Evolutionary conservation across 257 asterid genomes (phyloP), one percentile per base, ranked within the genome.

Genomic region (Galeopsis tetrahit): DNA sequence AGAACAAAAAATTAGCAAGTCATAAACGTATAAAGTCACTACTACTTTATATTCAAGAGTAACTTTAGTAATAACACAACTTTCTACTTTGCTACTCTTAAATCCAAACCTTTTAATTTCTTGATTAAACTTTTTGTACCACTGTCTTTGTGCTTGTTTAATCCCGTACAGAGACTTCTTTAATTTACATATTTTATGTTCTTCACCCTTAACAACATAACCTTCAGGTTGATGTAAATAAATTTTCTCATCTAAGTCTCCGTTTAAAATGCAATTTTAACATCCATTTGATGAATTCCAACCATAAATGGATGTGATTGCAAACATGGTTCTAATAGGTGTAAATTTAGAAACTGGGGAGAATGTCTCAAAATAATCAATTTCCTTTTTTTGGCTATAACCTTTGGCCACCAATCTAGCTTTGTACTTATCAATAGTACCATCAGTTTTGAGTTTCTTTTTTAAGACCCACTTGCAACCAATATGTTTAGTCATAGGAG

Each of bases 31-130:
- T 52, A 52, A 52, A 52, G 59, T 53, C 33, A 53, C 9, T 9
- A 53, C 33, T 53, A 53, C 10, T 4, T 53, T 53, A 17, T 17
- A 53, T 5, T 53, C 33, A 53, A 14, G 33, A 53, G 59, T 53
- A 56, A 56, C 62, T 56, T 56, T 56, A 56, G 62, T 56, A 56
- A 56, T 28, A 56, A 15, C 38, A 56, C 36, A 17, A 3, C 36
- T 56, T 56, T 56, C 62, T 21, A 6, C 62, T 28, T 5, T 56
- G 38, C 7, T 56, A 56, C 62, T 10, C 36, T 56, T 56, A 56
- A 56, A 56, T 60, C 62, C 28, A 21, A 21, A 21, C 28, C 28
- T 21, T 21, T 21, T 21, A 21, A 21, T 21, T 21, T 21, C 28
- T 21, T 21, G 28, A 21, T 21, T 21, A 21, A 21, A 21, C 28